Percentiles rank a stretch among this genome's conserved stretches.
phyloP scores from a whole-genome alignment of 2,329 filamentous ascomycete species.

The Monilinia fructicola region DNA sequence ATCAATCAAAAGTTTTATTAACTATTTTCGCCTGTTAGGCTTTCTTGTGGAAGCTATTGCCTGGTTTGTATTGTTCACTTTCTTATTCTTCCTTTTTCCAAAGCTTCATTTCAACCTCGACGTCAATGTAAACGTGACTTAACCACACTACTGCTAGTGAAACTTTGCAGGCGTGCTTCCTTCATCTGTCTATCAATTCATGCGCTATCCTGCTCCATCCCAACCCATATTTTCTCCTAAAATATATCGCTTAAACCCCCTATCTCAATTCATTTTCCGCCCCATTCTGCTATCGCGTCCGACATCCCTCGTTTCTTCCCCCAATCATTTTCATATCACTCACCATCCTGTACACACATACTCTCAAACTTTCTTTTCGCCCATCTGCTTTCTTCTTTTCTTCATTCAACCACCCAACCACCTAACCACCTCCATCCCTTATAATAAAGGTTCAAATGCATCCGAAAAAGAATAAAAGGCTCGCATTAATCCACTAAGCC shows the following conservation, averaged over 20 bases:
- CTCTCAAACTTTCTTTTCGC: slow-evolving; percentile 3
- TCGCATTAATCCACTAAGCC: slow-evolving; percentile 10
- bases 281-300: slow-evolving; percentile 8
- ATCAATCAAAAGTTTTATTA: neutral
- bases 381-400: no score
- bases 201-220: neutral
- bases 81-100: neutral
- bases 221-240: neutral
- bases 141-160: slow-evolving; percentile 12
- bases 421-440: neutral
- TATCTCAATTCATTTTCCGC: slow-evolving; percentile 2
- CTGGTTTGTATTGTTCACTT: neutral
- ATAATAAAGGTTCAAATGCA: slow-evolving; percentile 13
- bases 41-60: neutral
- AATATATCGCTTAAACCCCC: neutral
- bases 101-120: no score
- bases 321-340: neutral
- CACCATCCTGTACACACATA: slow-evolving; percentile 8
- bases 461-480: slow-evolving; percentile 10
- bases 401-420: neutral
- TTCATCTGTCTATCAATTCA: slow-evolving; percentile 1
- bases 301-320: neutral
- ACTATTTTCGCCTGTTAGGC: neutral
- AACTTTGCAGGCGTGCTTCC: neutral
- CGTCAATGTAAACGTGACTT: neutral